Base-by-base conservation (phyloP, 1,139 yeast species). In the Torulaspora pretoriensis region DNA sequence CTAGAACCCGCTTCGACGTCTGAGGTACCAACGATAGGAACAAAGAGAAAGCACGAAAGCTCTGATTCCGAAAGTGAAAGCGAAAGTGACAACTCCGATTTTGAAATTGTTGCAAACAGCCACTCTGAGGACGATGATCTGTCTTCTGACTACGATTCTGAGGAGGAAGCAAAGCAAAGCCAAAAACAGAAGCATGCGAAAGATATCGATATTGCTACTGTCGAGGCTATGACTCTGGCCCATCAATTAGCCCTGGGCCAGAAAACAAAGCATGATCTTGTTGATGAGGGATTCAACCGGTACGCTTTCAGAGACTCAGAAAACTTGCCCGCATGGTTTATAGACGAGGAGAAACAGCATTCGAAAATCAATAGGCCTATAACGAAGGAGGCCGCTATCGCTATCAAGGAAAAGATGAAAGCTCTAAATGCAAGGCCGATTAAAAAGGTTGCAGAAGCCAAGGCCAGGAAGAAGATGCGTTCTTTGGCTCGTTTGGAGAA, bases 211-310 rank as follows among this genome's bases (percentile, higher is more conserved):
- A 72, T 90, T 51, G 95, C 94, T 19, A 89, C 97, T 1, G 95
- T 86, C 1, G 95, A 89, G 65, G 97, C 97, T 4, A 94, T 94
- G 98, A 92, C 98, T 0, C 72, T 92, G 59, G 98, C 98, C 0
- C 99, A 94, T 63, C 90, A 92, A 67, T 75, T 94, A 39, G 98
- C 98, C 0, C 68, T 88, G 27, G 96, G 97, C 2, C 89, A 86
- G 59, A 85, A 75, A 70, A 78, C 81, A 43, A 89, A 83, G 65
- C 82, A 86, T 57, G 95, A 90, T 57, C 72, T 92, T 49, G 72
- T 87, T 19, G 90, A 89, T 58, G 97, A 92, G 59, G 96, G 97
- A 28, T 86, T 85, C 67, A 88, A 92, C 66, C 80, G 88, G 65
- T 87, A 88, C 57, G 81, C 97, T 1, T 90, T 92, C 76, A 78